Conservation (phyloP, 2,329 filamentous ascomycete species). For the Xylariaceae sp. region DNA sequence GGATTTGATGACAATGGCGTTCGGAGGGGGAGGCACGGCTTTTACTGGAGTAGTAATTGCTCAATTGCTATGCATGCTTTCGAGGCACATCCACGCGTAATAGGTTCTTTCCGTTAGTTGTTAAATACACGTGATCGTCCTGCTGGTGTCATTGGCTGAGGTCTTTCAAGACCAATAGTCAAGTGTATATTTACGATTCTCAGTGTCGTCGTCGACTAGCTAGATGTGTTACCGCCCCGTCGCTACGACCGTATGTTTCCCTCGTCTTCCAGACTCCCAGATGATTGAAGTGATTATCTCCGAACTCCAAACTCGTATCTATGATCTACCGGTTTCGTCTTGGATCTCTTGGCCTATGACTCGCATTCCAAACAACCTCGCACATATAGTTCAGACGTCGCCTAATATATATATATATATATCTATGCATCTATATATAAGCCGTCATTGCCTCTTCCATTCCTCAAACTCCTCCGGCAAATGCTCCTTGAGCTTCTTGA, state of each 20-base stretch:
- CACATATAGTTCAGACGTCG: not conserved
- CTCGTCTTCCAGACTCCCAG: too few relatives aligned
- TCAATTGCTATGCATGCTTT: constrained; percentile 1
- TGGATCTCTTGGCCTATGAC: not conserved
- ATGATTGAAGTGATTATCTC: too few relatives aligned
- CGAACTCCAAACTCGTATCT: too few relatives aligned
- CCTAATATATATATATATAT: too few relatives aligned
- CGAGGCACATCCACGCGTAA: not conserved
- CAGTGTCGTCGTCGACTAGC: too few relatives aligned
- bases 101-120: not conserved
- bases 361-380: not conserved
- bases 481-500: constrained; percentile 60
- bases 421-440: too few relatives aligned
- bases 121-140: not conserved
- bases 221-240: too few relatives aligned
- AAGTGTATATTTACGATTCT: too few relatives aligned
- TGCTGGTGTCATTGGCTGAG: too few relatives aligned
- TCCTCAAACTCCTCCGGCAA: constrained; percentile 71
- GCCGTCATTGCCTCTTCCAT: constrained; percentile 68
- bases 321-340: too few relatives aligned
- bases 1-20: constrained; percentile 15
- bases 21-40: constrained; percentile 12
- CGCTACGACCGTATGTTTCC: too few relatives aligned
- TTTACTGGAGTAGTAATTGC: constrained; percentile 7
- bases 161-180: too few relatives aligned